Base-by-base conservation (phyloP, 2,329 filamentous ascomycete species). In the Hirsutella minnesotensis region DNA sequence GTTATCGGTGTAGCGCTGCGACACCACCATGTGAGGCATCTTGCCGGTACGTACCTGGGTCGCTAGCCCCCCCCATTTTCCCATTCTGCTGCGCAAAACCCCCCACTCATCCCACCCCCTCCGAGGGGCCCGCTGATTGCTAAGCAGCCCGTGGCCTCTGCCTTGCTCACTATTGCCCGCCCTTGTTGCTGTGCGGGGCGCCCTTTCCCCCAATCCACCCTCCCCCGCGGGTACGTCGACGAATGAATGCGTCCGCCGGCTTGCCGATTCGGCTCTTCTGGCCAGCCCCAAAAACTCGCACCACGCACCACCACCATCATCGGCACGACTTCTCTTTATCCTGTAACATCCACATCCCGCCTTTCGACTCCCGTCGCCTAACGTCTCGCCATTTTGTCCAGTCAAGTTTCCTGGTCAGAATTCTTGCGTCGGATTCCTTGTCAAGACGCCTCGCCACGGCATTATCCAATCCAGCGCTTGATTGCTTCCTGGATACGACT, bases 271-370 rank as follows among this genome's bases (percentile, higher is more conserved):
- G 22, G 36, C 39, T 16, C 9, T 35, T n/a, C 34, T 13, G 27
- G 30, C 35, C 40, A 13, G 22, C 39, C 31, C 22, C n/a, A 38
- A 46, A 46, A 45, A 45, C 30, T 39, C 40, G 34, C 34, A 30
- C 38, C 38, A 43, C 46, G 21, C 45, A 45, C 38, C 34, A 18
- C 36, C 31, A 34, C 22, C 36, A 15, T 34, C 40, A 40, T 39
- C 31, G 42, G 30, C 15, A 21, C 40, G 38, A 41, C 31, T 34
- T 34, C 31, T 30, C 31, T 19, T 35, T 15, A 45, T 40, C 39
- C 18, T 45, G 41, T 18, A 20, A 29, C 41, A 38, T 42, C 27
- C 33, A 38, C 40, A 38, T 42, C 15, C 44, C 30, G 31, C 29
- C 39, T 9, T 16, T 35, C 33, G 15, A 35, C 33, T n/a, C n/a